phyloP scores from a whole-genome alignment of 2,329 filamentous ascomycete species.

The Daldinia sp. region DNA sequence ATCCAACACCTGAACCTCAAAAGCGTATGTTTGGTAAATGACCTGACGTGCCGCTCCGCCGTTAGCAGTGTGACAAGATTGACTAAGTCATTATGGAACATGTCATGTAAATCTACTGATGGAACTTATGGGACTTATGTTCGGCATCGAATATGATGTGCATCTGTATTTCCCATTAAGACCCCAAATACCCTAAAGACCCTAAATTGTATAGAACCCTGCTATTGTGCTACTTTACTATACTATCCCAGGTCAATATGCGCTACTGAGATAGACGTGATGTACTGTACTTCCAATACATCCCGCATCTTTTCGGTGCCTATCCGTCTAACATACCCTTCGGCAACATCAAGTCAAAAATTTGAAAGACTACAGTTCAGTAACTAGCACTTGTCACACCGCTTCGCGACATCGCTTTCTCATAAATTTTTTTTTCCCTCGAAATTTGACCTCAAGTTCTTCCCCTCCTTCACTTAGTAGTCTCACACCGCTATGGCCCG shows the following conservation, averaged over 20 bases:
- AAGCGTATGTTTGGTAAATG: conserved; percentile 28
- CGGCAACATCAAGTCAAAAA: conserved; percentile 24
- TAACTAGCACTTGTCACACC: conserved; percentile 35
- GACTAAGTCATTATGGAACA: conserved; percentile 23
- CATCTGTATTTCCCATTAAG: conserved; percentile 30
- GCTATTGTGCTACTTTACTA: conserved; percentile 16
- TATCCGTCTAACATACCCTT: conserved; percentile 25
- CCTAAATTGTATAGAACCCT: conserved; percentile 30
- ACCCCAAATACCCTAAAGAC: conserved; percentile 8
- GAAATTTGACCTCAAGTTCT: conserved; percentile 2
- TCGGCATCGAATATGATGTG: conserved; percentile 36
- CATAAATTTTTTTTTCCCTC: conserved; percentile 3
- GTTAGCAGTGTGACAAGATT: conserved; percentile 29
- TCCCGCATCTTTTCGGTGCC: conserved; percentile 18
- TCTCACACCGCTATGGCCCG: conserved; percentile 36
- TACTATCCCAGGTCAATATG: conserved; percentile 2
- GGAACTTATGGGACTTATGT: conserved; percentile 30
- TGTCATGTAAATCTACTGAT: conserved; percentile 12
- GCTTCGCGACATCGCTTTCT: conserved; percentile 29
- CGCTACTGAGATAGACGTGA: conserved; percentile 7
- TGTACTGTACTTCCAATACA: conserved; percentile 28
- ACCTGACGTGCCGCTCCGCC: conserved; percentile 31
- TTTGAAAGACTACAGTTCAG: conserved; percentile 17
- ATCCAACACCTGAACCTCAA: conserved; percentile 15
- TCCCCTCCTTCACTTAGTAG: conserved; percentile 3